Percentiles rank a stretch among this genome's conserved stretches.
phyloP scores from a whole-genome alignment of 805 yeast genomes.

The Clavispora phyllophila region DNA sequence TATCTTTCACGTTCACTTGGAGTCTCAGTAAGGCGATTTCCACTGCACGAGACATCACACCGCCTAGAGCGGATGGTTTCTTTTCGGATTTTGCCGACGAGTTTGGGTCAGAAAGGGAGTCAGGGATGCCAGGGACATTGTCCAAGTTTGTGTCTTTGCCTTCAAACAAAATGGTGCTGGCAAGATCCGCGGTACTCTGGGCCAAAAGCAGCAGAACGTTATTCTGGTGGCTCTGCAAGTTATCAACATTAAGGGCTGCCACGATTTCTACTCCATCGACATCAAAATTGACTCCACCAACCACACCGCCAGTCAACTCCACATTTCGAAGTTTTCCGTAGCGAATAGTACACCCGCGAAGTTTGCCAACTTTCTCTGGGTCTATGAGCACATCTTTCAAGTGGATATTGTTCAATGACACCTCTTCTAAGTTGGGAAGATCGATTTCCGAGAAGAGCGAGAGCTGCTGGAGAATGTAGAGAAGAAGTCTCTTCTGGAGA shows the following conservation, averaged over 20 bases:
- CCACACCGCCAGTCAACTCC: conserved; percentile 55
- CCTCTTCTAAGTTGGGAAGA: conserved; percentile 69
- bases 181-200: conserved; percentile 71
- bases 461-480: conserved; percentile 75
- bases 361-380: conserved; percentile 56
- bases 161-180: conserved; percentile 49
- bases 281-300: conserved; percentile 64
- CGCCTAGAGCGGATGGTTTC: conserved; percentile 40
- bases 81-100: conserved; percentile 18
- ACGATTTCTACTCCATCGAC: conserved; percentile 50
- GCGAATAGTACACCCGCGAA: conserved; percentile 61
- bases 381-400: conserved; percentile 63
- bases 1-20: conserved; percentile 43
- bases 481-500: conserved; percentile 73
- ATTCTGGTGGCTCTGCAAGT: conserved; percentile 22
- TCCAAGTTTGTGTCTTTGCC: not conserved
- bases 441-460: conserved; percentile 79
- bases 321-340: conserved; percentile 56
- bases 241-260: conserved; percentile 31
- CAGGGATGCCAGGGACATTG: not conserved
- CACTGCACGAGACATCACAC: conserved; percentile 58
- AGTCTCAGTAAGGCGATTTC: conserved; percentile 64
- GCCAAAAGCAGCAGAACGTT: conserved; percentile 50
- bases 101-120: not conserved
- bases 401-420: conserved; percentile 55